phyloP scores from a whole-genome alignment of 108 stramenopile genomes.

The Cyclotella cryptica region DNA sequence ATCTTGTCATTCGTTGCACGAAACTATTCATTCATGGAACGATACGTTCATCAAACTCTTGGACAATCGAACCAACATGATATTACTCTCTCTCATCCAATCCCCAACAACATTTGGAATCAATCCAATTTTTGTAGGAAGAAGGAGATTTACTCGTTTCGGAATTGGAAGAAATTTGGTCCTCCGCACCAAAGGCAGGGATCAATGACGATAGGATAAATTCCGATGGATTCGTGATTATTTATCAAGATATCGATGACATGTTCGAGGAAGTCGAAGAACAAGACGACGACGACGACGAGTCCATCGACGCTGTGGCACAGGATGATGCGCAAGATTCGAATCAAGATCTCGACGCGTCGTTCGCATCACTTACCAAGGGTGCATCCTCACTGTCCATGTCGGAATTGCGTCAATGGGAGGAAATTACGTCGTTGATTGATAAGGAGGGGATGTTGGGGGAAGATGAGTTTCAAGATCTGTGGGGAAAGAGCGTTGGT shows the following conservation, averaged over 20 bases:
- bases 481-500: conserved; percentile 62
- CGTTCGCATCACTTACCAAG: conserved; percentile 51
- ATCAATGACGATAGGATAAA: conserved; percentile 62
- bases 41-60: too few species aligned
- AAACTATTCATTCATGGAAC: too few species aligned
- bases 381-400: conserved; percentile 40
- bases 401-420: conserved; percentile 61
- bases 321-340: conserved; percentile 33
- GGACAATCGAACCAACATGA: too few species aligned
- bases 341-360: conserved; percentile 47
- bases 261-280: conserved; percentile 80
- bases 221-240: conserved; percentile 75
- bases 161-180: conserved; percentile 77
- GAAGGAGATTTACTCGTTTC: conserved; percentile 68
- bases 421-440: conserved; percentile 72
- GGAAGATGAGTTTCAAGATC: conserved; percentile 74
- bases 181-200: conserved; percentile 56
- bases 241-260: conserved; percentile 82
- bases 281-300: too few species aligned
- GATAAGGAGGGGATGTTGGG: conserved; percentile 73
- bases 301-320: too few species aligned
- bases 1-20: too few species aligned
- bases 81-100: too few species aligned
- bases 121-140: conserved; percentile 14
- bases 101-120: too few species aligned